Conservation (phyloP, 306 rosid genomes). For the Morella rubra region DNA sequence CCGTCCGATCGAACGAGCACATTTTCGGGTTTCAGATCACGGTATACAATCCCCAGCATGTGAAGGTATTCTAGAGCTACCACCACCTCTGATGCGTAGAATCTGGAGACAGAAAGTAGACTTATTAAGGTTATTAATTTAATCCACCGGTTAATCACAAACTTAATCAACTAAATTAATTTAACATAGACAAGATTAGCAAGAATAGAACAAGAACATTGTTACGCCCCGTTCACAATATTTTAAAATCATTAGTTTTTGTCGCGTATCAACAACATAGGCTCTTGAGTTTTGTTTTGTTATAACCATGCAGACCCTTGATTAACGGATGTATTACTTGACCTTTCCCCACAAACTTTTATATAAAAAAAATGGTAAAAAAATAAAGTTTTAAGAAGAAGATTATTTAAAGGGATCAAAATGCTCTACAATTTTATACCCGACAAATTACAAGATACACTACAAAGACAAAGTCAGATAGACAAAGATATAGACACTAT, state of each 20-base stretch:
- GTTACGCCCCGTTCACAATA: too few relatives aligned
- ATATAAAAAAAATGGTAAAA: background rate
- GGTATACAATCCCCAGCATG: constrained; percentile 90
- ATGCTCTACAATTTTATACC: too few relatives aligned
- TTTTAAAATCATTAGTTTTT: background rate
- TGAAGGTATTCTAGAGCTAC: constrained; percentile 85
- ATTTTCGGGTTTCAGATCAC: constrained; percentile 81
- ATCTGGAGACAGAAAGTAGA: constrained; percentile 37
- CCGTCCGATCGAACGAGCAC: constrained; percentile 79
- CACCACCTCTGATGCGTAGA: constrained; percentile 76
- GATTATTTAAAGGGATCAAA: background rate
- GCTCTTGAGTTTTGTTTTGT: background rate
- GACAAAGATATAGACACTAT: too few relatives aligned
- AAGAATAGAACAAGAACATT: background rate
- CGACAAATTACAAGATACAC: too few relatives aligned
- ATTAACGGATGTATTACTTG: too few relatives aligned
- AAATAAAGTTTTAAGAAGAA: background rate
- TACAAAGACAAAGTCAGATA: too few relatives aligned
- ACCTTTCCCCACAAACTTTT: too few relatives aligned
- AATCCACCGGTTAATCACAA: background rate
- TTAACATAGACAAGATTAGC: background rate
- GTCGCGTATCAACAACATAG: background rate
- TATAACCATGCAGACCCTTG: too few relatives aligned
- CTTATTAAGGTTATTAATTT: constrained; percentile 1
- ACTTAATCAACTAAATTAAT: background rate